Conservation (phyloP, 2,329 filamentous ascomycete genomes). For the Talaromyces rugulosus region DNA sequence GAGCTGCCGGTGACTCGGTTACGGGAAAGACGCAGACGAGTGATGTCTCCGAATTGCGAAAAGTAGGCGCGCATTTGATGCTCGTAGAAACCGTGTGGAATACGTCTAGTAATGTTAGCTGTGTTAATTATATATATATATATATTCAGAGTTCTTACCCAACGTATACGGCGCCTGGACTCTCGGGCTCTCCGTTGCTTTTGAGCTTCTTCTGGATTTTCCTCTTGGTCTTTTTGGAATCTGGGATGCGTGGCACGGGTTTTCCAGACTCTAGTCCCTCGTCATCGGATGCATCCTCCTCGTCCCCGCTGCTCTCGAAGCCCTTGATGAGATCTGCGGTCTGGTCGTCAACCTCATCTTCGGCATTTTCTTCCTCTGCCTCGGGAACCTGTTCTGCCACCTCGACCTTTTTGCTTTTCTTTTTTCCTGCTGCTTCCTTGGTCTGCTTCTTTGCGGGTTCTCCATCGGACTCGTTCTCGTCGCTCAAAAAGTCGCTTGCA, state of each 20-base stretch:
- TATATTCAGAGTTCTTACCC: slow-evolving; percentile 44
- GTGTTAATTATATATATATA: slow-evolving; percentile 9
- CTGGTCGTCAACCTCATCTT: slow-evolving; percentile 39
- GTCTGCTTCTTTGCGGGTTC: slow-evolving; percentile 38
- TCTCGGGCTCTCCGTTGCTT: slow-evolving; percentile 40
- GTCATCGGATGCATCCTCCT: slow-evolving; percentile 44
- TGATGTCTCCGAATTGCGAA: slow-evolving; percentile 83
- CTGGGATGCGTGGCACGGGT: slow-evolving; percentile 39
- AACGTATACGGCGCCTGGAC: slow-evolving; percentile 79
- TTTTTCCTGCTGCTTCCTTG: slow-evolving; percentile 29
- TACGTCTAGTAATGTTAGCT: slow-evolving; percentile 49
- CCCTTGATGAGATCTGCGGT: slow-evolving; percentile 52
- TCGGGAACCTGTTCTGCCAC: slow-evolving; percentile 30
- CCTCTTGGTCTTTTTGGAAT: slow-evolving; percentile 45
- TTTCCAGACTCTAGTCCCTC: slow-evolving; percentile 44
- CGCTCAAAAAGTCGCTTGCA: slow-evolving; percentile 45
- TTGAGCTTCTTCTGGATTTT: slow-evolving; percentile 50
- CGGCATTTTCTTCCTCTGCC: slow-evolving; percentile 10
- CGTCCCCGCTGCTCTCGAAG: slow-evolving; percentile 53
- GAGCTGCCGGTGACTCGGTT: slow-evolving; percentile 88
- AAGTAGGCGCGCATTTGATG: slow-evolving; percentile 93
- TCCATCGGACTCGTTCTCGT: slow-evolving; percentile 33
- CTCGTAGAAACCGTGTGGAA: slow-evolving; percentile 96
- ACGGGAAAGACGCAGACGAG: slow-evolving; percentile 73
- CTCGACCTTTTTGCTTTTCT: slow-evolving; percentile 19